These are phyloP conservation scores for Botrytis fabae DNA, from an alignment of 2,329 filamentous ascomycete species.

Conservation along the genomic window DNA sequence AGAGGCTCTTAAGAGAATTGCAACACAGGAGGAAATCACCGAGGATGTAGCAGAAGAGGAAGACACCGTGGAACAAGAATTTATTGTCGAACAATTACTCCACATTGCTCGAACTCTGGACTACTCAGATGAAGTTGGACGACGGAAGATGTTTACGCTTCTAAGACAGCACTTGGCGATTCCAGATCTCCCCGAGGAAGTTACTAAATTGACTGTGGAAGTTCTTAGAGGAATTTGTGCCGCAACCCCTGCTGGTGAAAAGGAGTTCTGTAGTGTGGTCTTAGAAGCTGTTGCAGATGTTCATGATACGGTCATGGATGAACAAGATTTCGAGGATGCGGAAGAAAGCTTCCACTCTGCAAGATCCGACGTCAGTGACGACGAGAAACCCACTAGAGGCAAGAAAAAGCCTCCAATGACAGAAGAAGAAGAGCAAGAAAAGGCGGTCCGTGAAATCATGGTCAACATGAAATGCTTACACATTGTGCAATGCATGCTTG, in stretches of 20 bases:
- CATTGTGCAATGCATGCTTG: slow-evolving; percentile 95
- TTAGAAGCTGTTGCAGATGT: slow-evolving; percentile 95
- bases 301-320: slow-evolving; percentile 85
- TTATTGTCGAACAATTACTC: slow-evolving; percentile 91
- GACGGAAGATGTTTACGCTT: slow-evolving; percentile 92
- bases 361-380: slow-evolving; percentile 75
- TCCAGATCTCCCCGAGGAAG: slow-evolving; percentile 85
- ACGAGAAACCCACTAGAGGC: slow-evolving; percentile 52
- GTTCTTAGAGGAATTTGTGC: slow-evolving; percentile 82
- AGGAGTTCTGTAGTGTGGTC: slow-evolving; percentile 81
- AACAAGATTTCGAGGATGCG: slow-evolving; percentile 57
- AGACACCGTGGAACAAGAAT: slow-evolving; percentile 86
- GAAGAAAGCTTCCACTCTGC: slow-evolving; percentile 94
- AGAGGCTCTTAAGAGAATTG: slow-evolving; percentile 60
- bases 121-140: slow-evolving; percentile 95
- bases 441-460: slow-evolving; percentile 86
- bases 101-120: slow-evolving; percentile 90
- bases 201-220: slow-evolving; percentile 83
- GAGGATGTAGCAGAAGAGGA: slow-evolving; percentile 67
- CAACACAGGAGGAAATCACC: slow-evolving; percentile 51
- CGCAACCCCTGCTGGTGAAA: slow-evolving; percentile 68
- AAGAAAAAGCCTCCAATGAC: slow-evolving; percentile 51
- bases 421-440: slow-evolving; percentile 68
- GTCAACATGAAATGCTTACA: slow-evolving; percentile 98
- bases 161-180: slow-evolving; percentile 83